Percentiles rank a stretch among this genome's conserved stretches.
These are phyloP conservation scores for Rosellinia necatrix DNA, from an alignment of 2,329 filamentous ascomycete genomes.

Conservation along the genomic window DNA sequence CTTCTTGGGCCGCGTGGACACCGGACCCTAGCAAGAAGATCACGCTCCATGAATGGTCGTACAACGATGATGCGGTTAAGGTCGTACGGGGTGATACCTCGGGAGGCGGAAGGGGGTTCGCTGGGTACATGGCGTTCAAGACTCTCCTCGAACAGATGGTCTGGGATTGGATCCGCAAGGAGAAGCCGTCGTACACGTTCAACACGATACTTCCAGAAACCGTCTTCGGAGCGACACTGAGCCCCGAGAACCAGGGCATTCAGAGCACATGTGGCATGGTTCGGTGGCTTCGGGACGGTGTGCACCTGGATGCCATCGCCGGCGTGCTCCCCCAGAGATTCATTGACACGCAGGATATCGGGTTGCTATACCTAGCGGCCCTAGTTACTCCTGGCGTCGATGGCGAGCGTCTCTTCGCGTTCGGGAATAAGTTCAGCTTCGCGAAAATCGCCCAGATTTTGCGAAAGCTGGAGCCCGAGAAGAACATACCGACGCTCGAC, in stretches of 20 bases:
- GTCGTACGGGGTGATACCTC: conserved; percentile 25
- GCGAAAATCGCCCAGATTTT: conserved; percentile 37
- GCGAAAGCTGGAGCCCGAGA: conserved; percentile 36
- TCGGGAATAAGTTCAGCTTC: conserved; percentile 40
- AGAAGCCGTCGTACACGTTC: conserved; percentile 39
- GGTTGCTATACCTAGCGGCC: conserved; percentile 40
- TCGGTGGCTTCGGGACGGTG: conserved; percentile 38
- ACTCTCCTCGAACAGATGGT: conserved; percentile 39
- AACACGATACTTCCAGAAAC: conserved; percentile 41
- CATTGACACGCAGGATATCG: conserved; percentile 39
- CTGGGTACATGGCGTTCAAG: conserved; percentile 42
- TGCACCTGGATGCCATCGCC: conserved; percentile 29
- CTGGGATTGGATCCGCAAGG: conserved; percentile 41
- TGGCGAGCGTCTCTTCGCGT: conserved; percentile 40
- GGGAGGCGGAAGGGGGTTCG: conserved; percentile 31
- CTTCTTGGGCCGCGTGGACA: conserved; percentile 41
- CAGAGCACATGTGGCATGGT: conserved; percentile 43
- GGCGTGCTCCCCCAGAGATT: conserved; percentile 39
- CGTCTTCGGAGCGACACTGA: conserved; percentile 39
- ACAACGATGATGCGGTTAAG: conserved; percentile 40
- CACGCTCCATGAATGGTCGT: conserved; percentile 36
- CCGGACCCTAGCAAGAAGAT: conserved; percentile 35
- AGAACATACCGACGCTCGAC: conserved; percentile 30
- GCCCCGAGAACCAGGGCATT: conserved; percentile 37
- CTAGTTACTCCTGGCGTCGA: conserved; percentile 37